Percentiles rank a stretch among this genome's conserved stretches.
Evolutionary conservation across 805 yeast species (phyloP).

Genomic region (Wickerhamomyces subpelliculosus): DNA sequence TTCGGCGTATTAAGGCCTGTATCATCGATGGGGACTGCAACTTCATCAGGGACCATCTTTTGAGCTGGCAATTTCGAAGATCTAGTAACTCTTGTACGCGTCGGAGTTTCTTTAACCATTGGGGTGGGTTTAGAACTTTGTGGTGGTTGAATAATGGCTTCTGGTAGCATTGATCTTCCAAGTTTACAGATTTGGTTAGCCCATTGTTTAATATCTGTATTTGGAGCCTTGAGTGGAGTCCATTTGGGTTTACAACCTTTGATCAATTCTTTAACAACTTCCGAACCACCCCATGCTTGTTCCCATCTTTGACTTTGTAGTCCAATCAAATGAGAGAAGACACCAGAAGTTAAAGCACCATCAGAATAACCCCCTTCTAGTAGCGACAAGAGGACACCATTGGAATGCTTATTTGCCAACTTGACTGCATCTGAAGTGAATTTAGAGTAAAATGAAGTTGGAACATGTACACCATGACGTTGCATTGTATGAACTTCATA

Average conservation of each 20-base stretch:
- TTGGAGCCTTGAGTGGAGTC: slow-evolving; percentile 50
- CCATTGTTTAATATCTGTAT: slow-evolving; percentile 49
- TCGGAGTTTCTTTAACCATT: slow-evolving; percentile 3
- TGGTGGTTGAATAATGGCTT: slow-evolving; percentile 11
- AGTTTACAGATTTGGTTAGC: slow-evolving; percentile 56
- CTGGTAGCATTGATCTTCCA: slow-evolving; percentile 58
- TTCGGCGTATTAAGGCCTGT: slow-evolving; percentile 3
- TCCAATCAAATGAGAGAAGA: slow-evolving; percentile 73
- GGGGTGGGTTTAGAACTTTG: slow-evolving; percentile 9
- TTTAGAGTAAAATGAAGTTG: slow-evolving; percentile 67
- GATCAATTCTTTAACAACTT: slow-evolving; percentile 55
- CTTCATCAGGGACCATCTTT: slow-evolving; percentile 12
- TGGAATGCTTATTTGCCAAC: slow-evolving; percentile 54
- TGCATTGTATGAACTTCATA: slow-evolving; percentile 81
- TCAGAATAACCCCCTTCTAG: slow-evolving; percentile 87
- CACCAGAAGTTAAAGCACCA: slow-evolving; percentile 73
- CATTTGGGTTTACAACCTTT: slow-evolving; percentile 66
- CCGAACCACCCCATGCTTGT: slow-evolving; percentile 55
- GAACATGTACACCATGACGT: slow-evolving; percentile 74
- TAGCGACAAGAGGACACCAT: slow-evolving; percentile 58
- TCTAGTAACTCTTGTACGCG: neutral
- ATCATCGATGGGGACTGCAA: neutral
- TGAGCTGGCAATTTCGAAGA: slow-evolving; percentile 5
- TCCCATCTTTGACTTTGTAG: slow-evolving; percentile 54
- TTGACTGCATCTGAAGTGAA: slow-evolving; percentile 70